Evolutionary conservation across 2,329 filamentous ascomycete genomes (phyloP).

Genomic region (Colletotrichum trifolii): DNA sequence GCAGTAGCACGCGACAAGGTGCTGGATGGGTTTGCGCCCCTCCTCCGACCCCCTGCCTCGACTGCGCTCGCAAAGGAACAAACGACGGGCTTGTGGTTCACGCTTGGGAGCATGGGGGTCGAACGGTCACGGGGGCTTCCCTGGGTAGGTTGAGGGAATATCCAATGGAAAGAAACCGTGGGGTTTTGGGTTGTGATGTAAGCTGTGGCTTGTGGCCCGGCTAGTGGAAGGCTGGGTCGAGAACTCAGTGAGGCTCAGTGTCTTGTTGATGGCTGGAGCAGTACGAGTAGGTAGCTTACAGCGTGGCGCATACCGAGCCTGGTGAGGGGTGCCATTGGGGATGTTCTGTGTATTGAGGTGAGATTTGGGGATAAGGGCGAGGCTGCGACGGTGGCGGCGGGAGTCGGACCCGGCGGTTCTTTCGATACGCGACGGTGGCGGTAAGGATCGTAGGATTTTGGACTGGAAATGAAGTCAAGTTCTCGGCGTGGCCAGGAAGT

Average conservation of each 20-base stretch:
- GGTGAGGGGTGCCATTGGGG: background rate
- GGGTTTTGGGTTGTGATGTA: constrained; percentile 21
- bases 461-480: no score
- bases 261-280: background rate
- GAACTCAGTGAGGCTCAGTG: constrained; percentile 29
- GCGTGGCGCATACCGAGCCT: background rate
- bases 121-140: background rate
- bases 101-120: background rate
- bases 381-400: constrained; percentile 13
- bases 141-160: background rate
- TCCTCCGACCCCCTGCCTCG: background rate
- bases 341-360: background rate
- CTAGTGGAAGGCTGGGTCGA: constrained; percentile 11
- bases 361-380: background rate
- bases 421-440: background rate
- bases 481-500: no score
- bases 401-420: constrained; percentile 11
- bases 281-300: background rate
- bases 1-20: background rate
- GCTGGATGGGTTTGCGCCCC: background rate
- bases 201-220: constrained; percentile 28
- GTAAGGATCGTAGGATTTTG: no score
- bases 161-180: constrained; percentile 1
- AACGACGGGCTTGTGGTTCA: constrained; percentile 13
- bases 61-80: constrained; percentile 7